Evolutionary conservation across 1,284 basidiomycete species (phyloP), one percentile per base, ranked within the genome.

Genomic region (Marasmius oreades): DNA sequence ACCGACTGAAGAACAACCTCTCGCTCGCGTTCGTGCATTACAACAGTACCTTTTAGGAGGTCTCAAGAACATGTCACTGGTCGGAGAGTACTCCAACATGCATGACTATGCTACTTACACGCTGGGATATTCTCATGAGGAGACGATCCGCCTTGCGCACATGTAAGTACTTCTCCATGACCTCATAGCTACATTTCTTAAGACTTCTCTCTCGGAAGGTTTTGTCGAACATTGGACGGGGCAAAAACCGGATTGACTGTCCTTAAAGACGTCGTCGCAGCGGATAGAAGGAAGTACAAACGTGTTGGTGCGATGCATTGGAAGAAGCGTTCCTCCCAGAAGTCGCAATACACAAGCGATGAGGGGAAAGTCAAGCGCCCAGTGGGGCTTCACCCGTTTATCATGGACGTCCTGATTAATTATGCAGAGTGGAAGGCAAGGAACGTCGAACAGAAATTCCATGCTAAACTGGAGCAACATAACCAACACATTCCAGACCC

Each of bases 171-270:
- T 18, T 24, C 24, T n/a, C n/a, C n/a, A n/a, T n/a, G n/a, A n/a
- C n/a, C n/a, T n/a, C n/a, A n/a, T n/a, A n/a, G n/a, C n/a, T n/a
- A n/a, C n/a, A n/a, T n/a, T n/a, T n/a, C n/a, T n/a, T n/a, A n/a
- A n/a, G n/a, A n/a, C n/a, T n/a, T n/a, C n/a, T 28, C 16, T 23
- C 18, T 18, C 28, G 18, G 1, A 57, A 87, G 85, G 71, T 88
- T 86, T 61, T 82, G 79, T 60, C 77, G 76, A 39, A 71, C 79
- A 5, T 74, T 88, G 2, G 85, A 88, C 62, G 80, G 81, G 0
- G 65, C 76, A 6, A 86, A 87, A 64, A 82, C 80, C n/a, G 85
- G 85, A 0, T 69, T 82, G 47, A 73, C 69, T 1, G 74, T 85
- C 26, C 62, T 65, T 6, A 68, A 66, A 0, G 61, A 70, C 0